Percentiles rank a stretch among this genome's conserved stretches.
Evolutionary conservation across 352 stramenopile genomes (phyloP).

Genomic region (Phytopythium sindhum): DNA sequence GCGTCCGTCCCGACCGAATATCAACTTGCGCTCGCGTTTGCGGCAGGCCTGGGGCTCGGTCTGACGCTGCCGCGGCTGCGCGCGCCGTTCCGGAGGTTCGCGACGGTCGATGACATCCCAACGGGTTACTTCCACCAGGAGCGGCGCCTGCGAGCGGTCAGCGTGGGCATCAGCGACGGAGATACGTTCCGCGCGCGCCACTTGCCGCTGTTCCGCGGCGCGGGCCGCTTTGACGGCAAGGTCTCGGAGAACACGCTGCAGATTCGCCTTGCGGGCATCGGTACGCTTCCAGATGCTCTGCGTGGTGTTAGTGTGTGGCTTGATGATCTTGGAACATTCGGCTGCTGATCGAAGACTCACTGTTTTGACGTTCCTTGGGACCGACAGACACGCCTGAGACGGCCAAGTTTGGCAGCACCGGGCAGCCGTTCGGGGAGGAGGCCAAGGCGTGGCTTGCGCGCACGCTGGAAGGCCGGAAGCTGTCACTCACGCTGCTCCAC

Average conservation of each 20-base stretch:
- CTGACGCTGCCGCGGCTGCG: conserved; percentile 52
- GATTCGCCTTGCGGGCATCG: conserved; percentile 79
- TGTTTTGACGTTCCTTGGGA: conserved; percentile 2
- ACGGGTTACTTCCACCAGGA: conserved; percentile 66
- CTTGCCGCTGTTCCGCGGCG: conserved; percentile 43
- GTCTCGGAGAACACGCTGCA: conserved; percentile 79
- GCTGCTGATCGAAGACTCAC: not conserved
- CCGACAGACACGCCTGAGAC: conserved; percentile 77
- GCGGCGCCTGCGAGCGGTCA: conserved; percentile 40
- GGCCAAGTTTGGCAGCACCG: conserved; percentile 76
- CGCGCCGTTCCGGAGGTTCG: conserved; percentile 65
- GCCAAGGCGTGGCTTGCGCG: conserved; percentile 68
- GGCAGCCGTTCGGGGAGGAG: conserved; percentile 76
- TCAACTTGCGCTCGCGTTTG: conserved; percentile 47
- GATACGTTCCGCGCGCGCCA: conserved; percentile 83
- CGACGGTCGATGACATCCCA: conserved; percentile 79
- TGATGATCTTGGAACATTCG: not conserved
- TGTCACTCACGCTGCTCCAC: conserved; percentile 77
- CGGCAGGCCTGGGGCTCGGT: conserved; percentile 47
- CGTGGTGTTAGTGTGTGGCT: not conserved
- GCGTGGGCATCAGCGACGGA: conserved; percentile 68
- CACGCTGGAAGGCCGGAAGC: conserved; percentile 38
- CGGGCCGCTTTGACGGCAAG: conserved; percentile 47
- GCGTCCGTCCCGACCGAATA: conserved; percentile 31
- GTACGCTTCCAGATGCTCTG: conserved; percentile 13